Conservation (phyloP, 2,329 filamentous ascomycete species). For the Trichoderma simmonsii region DNA sequence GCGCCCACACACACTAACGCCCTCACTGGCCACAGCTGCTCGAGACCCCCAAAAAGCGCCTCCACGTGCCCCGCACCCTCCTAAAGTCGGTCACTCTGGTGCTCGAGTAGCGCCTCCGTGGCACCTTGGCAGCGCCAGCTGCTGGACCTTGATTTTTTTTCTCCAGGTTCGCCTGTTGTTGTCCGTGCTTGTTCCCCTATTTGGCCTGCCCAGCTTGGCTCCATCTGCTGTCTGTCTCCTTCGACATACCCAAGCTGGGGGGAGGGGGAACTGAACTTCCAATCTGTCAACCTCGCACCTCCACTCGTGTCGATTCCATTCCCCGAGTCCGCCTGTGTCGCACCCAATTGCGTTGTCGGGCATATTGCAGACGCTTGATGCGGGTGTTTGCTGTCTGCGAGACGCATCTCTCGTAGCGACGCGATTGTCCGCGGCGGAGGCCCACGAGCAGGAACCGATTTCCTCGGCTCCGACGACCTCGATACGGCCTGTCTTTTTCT, state of each 20-base stretch:
- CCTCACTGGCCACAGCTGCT: neutral
- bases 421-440: neutral
- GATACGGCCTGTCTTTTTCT: neutral
- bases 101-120: neutral
- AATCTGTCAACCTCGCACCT: neutral
- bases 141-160: neutral
- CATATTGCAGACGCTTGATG: neutral
- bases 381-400: neutral
- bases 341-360: constrained; percentile 8
- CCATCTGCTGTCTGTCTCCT: neutral
- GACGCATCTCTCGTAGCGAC: constrained; percentile 17
- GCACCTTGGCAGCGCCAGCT: neutral
- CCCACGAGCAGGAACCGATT: neutral
- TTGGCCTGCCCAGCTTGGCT: constrained; percentile 1
- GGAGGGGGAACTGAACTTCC: neutral
- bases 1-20: neutral
- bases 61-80: constrained; percentile 18
- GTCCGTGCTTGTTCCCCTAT: constrained; percentile 3
- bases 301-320: neutral
- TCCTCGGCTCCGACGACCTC: neutral
- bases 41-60: neutral
- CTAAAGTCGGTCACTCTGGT: neutral
- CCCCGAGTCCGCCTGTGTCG: neutral
- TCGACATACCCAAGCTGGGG: constrained; percentile 3
- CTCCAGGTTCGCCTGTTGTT: neutral